phyloP scores from a whole-genome alignment of 1,284 basidiomycete species.

The Apiotrichum laibachii region DNA sequence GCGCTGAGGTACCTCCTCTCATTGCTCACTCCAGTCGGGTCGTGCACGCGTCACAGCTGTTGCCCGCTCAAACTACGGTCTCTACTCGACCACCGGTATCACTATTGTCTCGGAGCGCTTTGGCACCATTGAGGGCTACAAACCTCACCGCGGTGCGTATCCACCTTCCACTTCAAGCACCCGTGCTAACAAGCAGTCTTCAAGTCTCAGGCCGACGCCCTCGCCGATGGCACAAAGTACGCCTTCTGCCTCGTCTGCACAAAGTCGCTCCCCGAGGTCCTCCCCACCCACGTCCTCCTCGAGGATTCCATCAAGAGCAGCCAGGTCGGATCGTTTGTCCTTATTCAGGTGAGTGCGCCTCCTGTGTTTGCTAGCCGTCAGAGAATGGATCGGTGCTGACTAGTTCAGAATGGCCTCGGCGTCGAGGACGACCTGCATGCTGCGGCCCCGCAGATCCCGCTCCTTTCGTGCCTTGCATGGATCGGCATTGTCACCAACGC shows the following conservation, averaged over 20 bases:
- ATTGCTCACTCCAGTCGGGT: slow-evolving; percentile 50
- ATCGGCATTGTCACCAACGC: slow-evolving; percentile 36
- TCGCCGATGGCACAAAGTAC: slow-evolving; percentile 58
- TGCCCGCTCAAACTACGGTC: slow-evolving; percentile 67
- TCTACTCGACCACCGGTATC: slow-evolving; percentile 57
- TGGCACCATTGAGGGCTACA: slow-evolving; percentile 61
- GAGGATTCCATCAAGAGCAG: slow-evolving; percentile 59
- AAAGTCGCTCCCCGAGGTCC: slow-evolving; percentile 69
- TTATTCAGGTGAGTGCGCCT: slow-evolving; percentile 62
- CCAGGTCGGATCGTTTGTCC: slow-evolving; percentile 61
- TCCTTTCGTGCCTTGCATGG: slow-evolving; percentile 43
- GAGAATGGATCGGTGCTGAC: no score
- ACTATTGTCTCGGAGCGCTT: slow-evolving; percentile 62
- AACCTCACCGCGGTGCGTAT: slow-evolving; percentile 59
- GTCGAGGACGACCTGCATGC: slow-evolving; percentile 67
- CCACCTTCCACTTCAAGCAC: no score
- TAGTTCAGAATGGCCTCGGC: slow-evolving; percentile 67
- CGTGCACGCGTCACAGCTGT: slow-evolving; percentile 68
- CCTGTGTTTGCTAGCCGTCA: no score
- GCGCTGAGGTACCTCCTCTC: neutral
- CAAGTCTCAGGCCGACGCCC: slow-evolving; percentile 60
- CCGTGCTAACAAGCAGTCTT: slow-evolving; percentile 54
- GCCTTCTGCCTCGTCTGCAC: slow-evolving; percentile 67
- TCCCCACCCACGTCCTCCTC: slow-evolving; percentile 60
- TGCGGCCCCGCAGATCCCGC: slow-evolving; percentile 48